Percentiles rank a stretch among this genome's conserved stretches.
phyloP scores from a whole-genome alignment of 2,329 filamentous ascomycete species.

The Cladophialophora immunda region DNA sequence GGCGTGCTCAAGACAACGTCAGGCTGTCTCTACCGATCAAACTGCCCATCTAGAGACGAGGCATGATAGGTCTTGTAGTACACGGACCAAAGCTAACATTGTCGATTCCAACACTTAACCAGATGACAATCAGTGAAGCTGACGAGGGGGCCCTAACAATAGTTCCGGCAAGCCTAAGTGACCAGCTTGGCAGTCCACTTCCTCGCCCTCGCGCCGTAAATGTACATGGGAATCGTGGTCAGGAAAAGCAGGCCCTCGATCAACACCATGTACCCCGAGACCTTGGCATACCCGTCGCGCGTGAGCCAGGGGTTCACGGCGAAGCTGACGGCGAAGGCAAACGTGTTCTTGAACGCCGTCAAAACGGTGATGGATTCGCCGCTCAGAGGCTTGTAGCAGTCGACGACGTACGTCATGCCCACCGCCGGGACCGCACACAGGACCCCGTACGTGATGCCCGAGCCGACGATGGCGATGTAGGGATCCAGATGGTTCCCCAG shows the following conservation, averaged over 20 bases:
- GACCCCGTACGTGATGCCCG: conserved; percentile 19
- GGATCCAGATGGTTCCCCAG: conserved; percentile 9
- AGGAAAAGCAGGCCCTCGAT: conserved; percentile 22
- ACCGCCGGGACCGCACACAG: conserved; percentile 24
- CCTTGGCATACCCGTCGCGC: conserved; percentile 17
- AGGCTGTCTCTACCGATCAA: too few species aligned
- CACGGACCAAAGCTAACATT: too few species aligned
- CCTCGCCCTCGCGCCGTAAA: conserved; percentile 16
- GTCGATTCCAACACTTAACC: too few species aligned
- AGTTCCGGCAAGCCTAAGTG: not conserved
- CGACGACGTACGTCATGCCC: conserved; percentile 27
- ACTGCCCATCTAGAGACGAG: too few species aligned
- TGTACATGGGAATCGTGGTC: conserved; percentile 23
- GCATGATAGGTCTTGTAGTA: too few species aligned
- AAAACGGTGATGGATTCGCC: conserved; percentile 19
- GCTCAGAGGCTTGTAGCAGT: conserved; percentile 22
- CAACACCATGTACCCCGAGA: conserved; percentile 23
- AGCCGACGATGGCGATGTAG: conserved; percentile 18
- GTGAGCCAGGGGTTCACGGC: conserved; percentile 21
- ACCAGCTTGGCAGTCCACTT: conserved; percentile 15
- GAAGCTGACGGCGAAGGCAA: conserved; percentile 27
- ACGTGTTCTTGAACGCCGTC: conserved; percentile 5
- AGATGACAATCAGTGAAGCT: too few species aligned
- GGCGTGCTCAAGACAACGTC: too few species aligned
- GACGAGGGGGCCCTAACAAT: too few species aligned